Evolutionary conservation across 2,329 filamentous ascomycete species (phyloP), one percentile per base, ranked within the genome.

Genomic region (Trichoderma sp.): DNA sequence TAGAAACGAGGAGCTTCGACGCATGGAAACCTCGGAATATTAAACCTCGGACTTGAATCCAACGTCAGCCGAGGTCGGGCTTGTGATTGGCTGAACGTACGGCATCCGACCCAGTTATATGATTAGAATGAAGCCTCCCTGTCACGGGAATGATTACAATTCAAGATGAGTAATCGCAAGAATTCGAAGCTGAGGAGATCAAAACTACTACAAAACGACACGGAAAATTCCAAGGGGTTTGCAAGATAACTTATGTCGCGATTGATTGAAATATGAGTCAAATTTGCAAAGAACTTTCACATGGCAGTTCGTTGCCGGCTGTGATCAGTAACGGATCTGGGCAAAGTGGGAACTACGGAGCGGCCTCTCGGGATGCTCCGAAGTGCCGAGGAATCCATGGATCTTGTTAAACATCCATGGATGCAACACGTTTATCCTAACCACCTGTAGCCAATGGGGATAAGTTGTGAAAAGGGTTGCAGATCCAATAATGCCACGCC

Each of bases 41-140:
- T 67, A 67, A 67, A 67, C 64, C 64, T 67, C 64, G 64, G 64
- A 67, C 50, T 67, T 43, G 50, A 28, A 67, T 58, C 64, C 34
- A 23, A 58, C 47, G 17, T 39, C 55, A 67, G 50, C 34, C 64
- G 64, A 58, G 64, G 64, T 39, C 30, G 23, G n/a, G 34, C 28
- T 6, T 15, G 47, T 67, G 32, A 67, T 67, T 67, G 50, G 64
- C 53, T 58, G 32, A 20, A 8, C 8, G 23, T 36, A 15, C 23
- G 23, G 15, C 17, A 30, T 43, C 15, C 32, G 64, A 36, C 53
- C 64, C 50, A 53, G 39, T 67, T 67, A 67, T 67, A 15, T 58
- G 11, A 36, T 39, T 39, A 28, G 64, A 23, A 5, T 15, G 23
- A 58, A 20, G 50, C 39, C 13, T 66, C 7, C 17, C 50, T 39